These are phyloP conservation scores for Stachybotrys elegans DNA, from an alignment of 2,329 filamentous ascomycete species.

Conservation along the genomic window DNA sequence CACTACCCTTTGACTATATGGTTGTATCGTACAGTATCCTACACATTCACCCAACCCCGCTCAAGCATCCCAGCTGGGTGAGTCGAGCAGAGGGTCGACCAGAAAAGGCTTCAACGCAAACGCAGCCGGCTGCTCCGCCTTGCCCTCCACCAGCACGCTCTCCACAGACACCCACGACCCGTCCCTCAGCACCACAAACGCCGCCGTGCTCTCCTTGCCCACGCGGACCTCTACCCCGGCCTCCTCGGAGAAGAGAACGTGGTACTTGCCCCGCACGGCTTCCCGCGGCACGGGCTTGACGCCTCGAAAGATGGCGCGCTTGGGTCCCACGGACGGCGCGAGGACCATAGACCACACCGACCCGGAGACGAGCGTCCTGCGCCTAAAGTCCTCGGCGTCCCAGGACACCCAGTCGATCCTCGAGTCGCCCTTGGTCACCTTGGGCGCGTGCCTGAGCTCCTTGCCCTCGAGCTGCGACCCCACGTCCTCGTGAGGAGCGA, in stretches of 20 bases:
- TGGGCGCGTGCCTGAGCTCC: constrained; percentile 55
- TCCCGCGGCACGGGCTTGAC: constrained; percentile 16
- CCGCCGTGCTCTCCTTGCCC: constrained; percentile 10
- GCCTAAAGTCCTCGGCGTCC: constrained; percentile 47
- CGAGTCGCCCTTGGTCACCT: constrained; percentile 61
- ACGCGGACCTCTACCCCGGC: constrained; percentile 3
- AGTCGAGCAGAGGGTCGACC: not conserved
- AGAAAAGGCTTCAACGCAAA: constrained; percentile 15
- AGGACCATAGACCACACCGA: constrained; percentile 55
- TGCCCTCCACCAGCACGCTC: constrained; percentile 28
- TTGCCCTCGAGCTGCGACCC: constrained; percentile 17
- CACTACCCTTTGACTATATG: no score
- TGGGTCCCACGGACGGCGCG: constrained; percentile 15
- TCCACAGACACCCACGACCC: constrained; percentile 20
- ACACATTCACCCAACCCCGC: no score
- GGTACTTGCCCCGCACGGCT: constrained; percentile 2
- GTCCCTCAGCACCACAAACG: constrained; percentile 13
- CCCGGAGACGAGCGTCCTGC: constrained; percentile 56
- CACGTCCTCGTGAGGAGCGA: constrained; percentile 50
- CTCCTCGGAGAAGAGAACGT: constrained; percentile 12
- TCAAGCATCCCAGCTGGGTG: not conserved
- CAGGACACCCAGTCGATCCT: constrained; percentile 56
- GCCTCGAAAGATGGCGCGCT: constrained; percentile 35
- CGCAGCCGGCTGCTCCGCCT: constrained; percentile 18
- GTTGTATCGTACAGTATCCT: no score